Evolutionary conservation across 352 stramenopile genomes (phyloP).

Genomic region (Globisporangium barbulae): DNA sequence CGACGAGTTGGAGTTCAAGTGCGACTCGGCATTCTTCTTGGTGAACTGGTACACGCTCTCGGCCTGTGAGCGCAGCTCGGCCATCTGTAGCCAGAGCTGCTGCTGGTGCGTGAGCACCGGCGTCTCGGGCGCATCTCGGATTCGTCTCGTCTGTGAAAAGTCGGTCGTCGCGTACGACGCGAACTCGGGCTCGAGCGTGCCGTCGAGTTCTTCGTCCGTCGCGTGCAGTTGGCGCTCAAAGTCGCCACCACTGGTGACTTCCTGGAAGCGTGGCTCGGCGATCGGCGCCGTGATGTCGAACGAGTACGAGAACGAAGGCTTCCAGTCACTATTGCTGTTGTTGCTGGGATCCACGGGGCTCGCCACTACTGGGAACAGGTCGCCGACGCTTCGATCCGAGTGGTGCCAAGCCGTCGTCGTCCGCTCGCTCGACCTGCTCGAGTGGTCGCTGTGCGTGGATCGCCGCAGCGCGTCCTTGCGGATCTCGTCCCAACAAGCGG

Average conservation of each 20-base stretch:
- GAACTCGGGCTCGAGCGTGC: conserved; percentile 1
- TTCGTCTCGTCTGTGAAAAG: too few relatives aligned
- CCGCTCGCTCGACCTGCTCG: conserved; percentile 2
- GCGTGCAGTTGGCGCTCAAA: not conserved
- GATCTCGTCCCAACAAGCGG: not conserved
- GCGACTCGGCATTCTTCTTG: conserved; percentile 8
- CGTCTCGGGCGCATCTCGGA: not conserved
- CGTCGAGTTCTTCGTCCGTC: conserved; percentile 7
- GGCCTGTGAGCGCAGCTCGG: conserved; percentile 35
- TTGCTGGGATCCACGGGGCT: not conserved
- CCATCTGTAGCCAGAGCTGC: conserved; percentile 48
- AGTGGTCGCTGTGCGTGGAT: not conserved
- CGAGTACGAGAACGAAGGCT: conserved; percentile 10
- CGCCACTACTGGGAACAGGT: not conserved
- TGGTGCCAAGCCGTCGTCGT: conserved; percentile 10
- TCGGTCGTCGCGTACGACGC: not conserved
- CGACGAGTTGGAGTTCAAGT: conserved; percentile 5
- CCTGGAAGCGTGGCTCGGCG: not conserved
- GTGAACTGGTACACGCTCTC: conserved; percentile 43
- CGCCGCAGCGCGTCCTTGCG: not conserved
- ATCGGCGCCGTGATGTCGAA: conserved; percentile 12
- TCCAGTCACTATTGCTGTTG: conserved; percentile 3
- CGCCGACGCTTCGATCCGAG: conserved; percentile 3
- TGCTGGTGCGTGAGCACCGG: conserved; percentile 13
- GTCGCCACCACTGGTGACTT: not conserved